These are phyloP conservation scores for Dipodascus geniculatus DNA, from an alignment of 805 yeast species.

Conservation along the genomic window DNA sequence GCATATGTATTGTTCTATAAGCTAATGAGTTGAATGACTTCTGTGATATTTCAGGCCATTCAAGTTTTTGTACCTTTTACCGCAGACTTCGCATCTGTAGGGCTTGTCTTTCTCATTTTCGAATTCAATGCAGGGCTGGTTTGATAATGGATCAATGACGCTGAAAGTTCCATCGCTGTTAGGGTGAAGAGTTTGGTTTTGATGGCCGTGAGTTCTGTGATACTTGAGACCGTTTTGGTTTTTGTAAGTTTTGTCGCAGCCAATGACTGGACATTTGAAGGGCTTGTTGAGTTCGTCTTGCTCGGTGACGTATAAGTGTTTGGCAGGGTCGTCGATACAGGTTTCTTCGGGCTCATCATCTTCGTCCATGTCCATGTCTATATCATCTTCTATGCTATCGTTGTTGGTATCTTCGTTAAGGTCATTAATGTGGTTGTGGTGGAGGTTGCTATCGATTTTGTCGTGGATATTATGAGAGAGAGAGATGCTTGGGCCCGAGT, in stretches of 20 bases:
- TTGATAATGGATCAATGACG: slow-evolving; percentile 63
- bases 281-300: slow-evolving; percentile 79
- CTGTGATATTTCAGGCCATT: slow-evolving; percentile 95
- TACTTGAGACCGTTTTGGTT: slow-evolving; percentile 97
- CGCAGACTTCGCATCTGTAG: slow-evolving; percentile 95
- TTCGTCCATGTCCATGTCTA: slow-evolving; percentile 21
- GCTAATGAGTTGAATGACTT: slow-evolving; percentile 91
- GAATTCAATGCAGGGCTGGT: slow-evolving; percentile 25
- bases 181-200: slow-evolving; percentile 80
- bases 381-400: neutral
- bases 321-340: slow-evolving; percentile 94
- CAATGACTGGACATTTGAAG: slow-evolving; percentile 93
- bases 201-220: slow-evolving; percentile 93
- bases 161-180: slow-evolving; percentile 90
- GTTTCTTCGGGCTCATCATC: slow-evolving; percentile 41
- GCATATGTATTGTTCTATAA: slow-evolving; percentile 74
- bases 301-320: slow-evolving; percentile 86
- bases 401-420: neutral
- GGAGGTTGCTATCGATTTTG: neutral
- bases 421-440: neutral
- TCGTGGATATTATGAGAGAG: neutral
- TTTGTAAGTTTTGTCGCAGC: slow-evolving; percentile 94
- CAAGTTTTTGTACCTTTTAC: slow-evolving; percentile 89
- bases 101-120: slow-evolving; percentile 97
- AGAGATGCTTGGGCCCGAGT: no score